phyloP scores from a whole-genome alignment of 306 rosid genomes.

The Dryas drummondii region DNA sequence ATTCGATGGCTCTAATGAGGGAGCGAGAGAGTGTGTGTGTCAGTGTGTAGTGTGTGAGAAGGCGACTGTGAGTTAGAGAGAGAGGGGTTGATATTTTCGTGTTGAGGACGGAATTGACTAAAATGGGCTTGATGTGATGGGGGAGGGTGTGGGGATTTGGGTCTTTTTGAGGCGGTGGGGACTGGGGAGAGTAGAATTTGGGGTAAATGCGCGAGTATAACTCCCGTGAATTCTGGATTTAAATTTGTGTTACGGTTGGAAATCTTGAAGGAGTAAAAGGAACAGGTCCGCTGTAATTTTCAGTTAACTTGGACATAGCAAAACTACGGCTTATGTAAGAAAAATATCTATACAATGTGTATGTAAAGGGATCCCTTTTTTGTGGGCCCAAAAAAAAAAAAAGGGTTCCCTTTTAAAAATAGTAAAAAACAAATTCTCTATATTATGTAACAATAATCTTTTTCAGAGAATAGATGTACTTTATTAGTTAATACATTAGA shows the following conservation, averaged over 20 bases:
- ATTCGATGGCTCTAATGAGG: conserved; percentile 15
- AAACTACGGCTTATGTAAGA: too few relatives aligned
- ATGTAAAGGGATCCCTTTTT: too few relatives aligned
- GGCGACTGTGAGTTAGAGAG: conserved; percentile 11
- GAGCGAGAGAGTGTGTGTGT: neutral
- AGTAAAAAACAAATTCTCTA: too few relatives aligned
- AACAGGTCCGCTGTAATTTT: conserved; percentile 1
- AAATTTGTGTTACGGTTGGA: neutral
- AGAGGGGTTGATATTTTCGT: conserved; percentile 18
- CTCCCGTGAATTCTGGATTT: conserved; percentile 7
- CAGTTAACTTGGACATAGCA: neutral
- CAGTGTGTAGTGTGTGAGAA: neutral
- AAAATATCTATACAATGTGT: too few relatives aligned
- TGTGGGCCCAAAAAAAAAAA: too few relatives aligned
- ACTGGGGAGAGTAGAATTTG: neutral
- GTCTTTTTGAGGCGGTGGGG: neutral
- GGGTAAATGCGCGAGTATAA: neutral
- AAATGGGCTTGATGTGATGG: neutral
- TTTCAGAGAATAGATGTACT: too few relatives aligned
- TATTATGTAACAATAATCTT: too few relatives aligned
- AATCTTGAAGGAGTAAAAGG: conserved; percentile 1
- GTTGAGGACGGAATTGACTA: conserved; percentile 7
- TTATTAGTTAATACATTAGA: too few relatives aligned
- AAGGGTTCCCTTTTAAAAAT: too few relatives aligned
- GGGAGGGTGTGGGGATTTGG: neutral